These are phyloP conservation scores for Eutrema yunnanense DNA, from an alignment of 345 rosid species.

Conservation along the genomic window DNA sequence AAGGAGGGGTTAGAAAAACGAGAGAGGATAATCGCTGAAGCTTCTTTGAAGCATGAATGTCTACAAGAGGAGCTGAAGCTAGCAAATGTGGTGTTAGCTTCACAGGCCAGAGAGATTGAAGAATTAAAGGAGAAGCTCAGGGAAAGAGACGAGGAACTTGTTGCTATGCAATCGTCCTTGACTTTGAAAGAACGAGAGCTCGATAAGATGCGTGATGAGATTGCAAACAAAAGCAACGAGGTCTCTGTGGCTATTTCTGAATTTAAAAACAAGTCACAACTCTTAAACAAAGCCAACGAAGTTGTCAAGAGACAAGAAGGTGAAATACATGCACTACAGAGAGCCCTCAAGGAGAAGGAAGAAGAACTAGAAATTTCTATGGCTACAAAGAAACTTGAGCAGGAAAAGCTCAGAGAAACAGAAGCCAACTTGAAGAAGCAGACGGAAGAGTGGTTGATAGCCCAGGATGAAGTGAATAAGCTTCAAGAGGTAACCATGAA, in stretches of 20 bases:
- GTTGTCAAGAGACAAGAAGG: slow-evolving; percentile 56
- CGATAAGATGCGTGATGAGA: slow-evolving; percentile 42
- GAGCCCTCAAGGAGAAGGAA: slow-evolving; percentile 48
- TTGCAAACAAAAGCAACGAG: slow-evolving; percentile 45
- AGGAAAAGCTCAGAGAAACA: slow-evolving; percentile 54
- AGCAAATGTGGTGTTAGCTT: slow-evolving; percentile 49
- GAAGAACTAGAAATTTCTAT: slow-evolving; percentile 51
- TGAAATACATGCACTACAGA: slow-evolving; percentile 53
- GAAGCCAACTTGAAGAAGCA: slow-evolving; percentile 60
- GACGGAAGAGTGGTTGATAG: slow-evolving; percentile 65
- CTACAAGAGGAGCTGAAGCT: slow-evolving; percentile 52
- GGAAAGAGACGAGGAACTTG: slow-evolving; percentile 50
- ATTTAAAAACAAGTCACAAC: slow-evolving; percentile 44
- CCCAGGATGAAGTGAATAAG: slow-evolving; percentile 55
- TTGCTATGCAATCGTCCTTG: slow-evolving; percentile 38
- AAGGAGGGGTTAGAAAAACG: slow-evolving; percentile 50
- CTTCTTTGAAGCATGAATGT: slow-evolving; percentile 48
- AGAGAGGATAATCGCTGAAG: slow-evolving; percentile 42
- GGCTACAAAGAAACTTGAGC: slow-evolving; percentile 43
- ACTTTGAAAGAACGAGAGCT: slow-evolving; percentile 52
- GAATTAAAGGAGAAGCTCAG: slow-evolving; percentile 47
- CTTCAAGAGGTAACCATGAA: slow-evolving; percentile 40
- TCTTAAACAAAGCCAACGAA: slow-evolving; percentile 56
- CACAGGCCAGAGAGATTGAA: slow-evolving; percentile 65
- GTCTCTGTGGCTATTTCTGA: slow-evolving; percentile 38